These are phyloP conservation scores for Solanum pimpinellifolium DNA, from an alignment of 257 asterid species.

Conservation along the genomic window DNA sequence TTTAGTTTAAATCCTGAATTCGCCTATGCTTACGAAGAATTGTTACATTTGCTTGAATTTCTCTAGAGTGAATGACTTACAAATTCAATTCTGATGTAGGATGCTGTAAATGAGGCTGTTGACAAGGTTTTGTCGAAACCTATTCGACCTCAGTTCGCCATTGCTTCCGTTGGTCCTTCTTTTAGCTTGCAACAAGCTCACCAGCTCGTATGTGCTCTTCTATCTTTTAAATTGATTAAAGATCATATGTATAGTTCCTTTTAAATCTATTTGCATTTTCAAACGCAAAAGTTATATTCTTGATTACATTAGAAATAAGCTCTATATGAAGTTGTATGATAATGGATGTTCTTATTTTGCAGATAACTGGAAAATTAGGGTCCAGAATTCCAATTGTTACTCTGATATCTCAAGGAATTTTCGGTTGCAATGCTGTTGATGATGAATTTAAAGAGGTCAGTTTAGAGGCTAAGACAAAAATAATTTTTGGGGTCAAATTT, in stretches of 20 bases:
- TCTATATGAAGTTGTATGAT: not conserved
- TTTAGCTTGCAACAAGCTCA: constrained; percentile 32
- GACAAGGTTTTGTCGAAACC: constrained; percentile 61
- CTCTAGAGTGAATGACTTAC: not conserved
- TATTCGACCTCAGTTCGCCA: constrained; percentile 68
- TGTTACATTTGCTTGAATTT: not conserved
- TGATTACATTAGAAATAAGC: not conserved
- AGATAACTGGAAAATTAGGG: constrained; percentile 48
- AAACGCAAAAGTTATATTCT: not conserved
- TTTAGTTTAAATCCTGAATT: not conserved
- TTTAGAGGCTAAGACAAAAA: not conserved
- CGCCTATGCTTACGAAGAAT: not conserved
- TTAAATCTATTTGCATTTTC: not conserved
- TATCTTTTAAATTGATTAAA: not conserved
- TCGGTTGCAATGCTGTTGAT: constrained; percentile 47
- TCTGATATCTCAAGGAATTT: constrained; percentile 47
- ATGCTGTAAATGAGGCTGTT: constrained; percentile 62
- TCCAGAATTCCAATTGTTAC: constrained; percentile 39
- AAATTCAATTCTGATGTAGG: constrained; percentile 17
- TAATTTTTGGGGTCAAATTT: not conserved
- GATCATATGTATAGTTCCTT: not conserved
- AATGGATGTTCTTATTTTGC: constrained; percentile 9
- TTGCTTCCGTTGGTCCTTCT: constrained; percentile 56
- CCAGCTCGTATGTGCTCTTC: constrained; percentile 26
- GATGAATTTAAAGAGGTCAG: constrained; percentile 55